Base-by-base conservation (phyloP, 352 stramenopile species). In the Pythium aristosporum region DNA sequence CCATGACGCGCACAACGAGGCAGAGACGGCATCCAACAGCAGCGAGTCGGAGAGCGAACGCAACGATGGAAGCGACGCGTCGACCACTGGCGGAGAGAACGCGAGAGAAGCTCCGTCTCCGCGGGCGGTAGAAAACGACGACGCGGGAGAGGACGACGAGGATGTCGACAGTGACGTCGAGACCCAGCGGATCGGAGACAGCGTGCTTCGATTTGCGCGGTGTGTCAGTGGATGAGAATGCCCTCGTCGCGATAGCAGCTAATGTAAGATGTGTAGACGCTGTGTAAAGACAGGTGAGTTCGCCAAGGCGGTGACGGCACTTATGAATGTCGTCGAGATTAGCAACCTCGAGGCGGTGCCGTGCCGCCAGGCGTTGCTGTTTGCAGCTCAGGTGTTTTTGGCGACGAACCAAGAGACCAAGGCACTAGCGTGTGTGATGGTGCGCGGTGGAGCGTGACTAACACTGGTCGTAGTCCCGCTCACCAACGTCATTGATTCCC, bases 311-410 rank as follows among this genome's bases (percentile, higher is more conserved):
- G 62, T 79, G 23, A 57, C 68, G 15, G 81, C 76, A 10, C 48
- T 88, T 16, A 69, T 64, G 64, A 84, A 68, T 8, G 75, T 76
- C 18, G 60, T 88, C 15, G 67, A 79, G 25, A 75, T 85, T 12
- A 68, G 68, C 2, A 56, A 77, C 0, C 63, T 79, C 20, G 42
- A 50, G 2, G 73, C 60, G 12, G 8, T 34, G 0, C 65, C 72
- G 10, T 86, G 71, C 44, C 71, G 71, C 11, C 62, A 74, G 16
- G 64, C 63, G 5, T 61, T 78, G 11, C 50, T 88, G 15, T 75
- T 84, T 23, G 55, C 70, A 16, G 75, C 64, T 0, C 79, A 90
- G 48, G 55, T 90, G 6, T 61, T 85, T 13, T 63, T 64, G 44
- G 67, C 70, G 30, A 51, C 69, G 0, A 30, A 60, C 4, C 66